phyloP scores from a whole-genome alignment of 306 rosid genomes.

The Quercus bicolor region DNA sequence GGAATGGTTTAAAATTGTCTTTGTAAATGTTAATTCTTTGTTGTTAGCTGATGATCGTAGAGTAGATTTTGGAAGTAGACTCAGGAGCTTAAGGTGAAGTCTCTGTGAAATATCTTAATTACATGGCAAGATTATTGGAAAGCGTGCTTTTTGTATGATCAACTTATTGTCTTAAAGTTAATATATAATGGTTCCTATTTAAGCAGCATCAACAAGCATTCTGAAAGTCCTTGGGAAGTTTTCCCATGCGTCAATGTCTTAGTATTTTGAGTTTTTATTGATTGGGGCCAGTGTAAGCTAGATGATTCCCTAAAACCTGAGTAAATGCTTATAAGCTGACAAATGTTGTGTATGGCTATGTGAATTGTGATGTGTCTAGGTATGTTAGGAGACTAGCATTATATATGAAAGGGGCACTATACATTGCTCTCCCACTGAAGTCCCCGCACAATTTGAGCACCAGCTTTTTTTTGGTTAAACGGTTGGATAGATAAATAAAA shows the following conservation, averaged over 20 bases:
- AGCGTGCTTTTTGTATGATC: not conserved
- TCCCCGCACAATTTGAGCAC: too few relatives aligned
- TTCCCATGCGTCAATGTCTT: too few relatives aligned
- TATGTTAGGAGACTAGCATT: too few relatives aligned
- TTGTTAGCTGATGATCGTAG: not conserved
- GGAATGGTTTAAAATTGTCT: not conserved
- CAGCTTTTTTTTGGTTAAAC: too few relatives aligned
- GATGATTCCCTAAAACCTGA: too few relatives aligned
- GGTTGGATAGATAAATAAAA: too few relatives aligned
- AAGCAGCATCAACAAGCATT: not conserved
- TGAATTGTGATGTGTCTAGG: too few relatives aligned
- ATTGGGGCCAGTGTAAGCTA: too few relatives aligned
- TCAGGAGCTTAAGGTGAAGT: not conserved
- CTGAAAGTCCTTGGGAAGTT: not conserved
- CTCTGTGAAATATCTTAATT: not conserved
- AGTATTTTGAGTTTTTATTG: too few relatives aligned
- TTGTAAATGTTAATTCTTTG: conserved; percentile 8
- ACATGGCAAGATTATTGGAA: not conserved
- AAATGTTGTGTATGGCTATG: not conserved
- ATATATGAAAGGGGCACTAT: too few relatives aligned
- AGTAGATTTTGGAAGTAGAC: not conserved
- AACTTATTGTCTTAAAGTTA: not conserved
- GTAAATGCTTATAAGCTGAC: not conserved
- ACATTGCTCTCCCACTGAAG: too few relatives aligned
- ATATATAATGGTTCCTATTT: not conserved